Evolutionary conservation across 305 asterid genomes (phyloP).

Genomic region (Solanum hybrid): DNA sequence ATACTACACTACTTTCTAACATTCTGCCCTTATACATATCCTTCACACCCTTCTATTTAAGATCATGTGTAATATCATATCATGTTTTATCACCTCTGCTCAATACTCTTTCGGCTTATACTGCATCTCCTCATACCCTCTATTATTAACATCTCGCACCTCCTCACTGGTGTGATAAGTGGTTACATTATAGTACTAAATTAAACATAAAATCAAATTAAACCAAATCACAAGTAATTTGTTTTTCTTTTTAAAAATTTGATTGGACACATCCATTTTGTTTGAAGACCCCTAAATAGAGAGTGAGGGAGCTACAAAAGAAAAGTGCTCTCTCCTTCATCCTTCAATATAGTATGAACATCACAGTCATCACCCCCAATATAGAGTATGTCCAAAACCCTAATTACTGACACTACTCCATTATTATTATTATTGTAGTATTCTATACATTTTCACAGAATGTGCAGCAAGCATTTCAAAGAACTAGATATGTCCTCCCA

Average conservation of each 20-base stretch:
- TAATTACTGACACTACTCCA: background rate
- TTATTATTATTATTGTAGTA: background rate
- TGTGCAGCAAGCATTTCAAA: background rate
- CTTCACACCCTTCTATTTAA: background rate
- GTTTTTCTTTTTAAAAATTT: background rate
- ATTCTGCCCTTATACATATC: background rate
- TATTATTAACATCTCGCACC: background rate
- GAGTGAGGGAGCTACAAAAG: background rate
- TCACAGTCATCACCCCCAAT: background rate
- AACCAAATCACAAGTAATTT: background rate
- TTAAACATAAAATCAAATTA: too few relatives aligned
- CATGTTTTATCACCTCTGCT: too few relatives aligned
- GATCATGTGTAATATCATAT: too few relatives aligned
- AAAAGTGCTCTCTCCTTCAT: background rate
- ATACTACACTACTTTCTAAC: background rate
- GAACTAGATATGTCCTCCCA: conserved; percentile 10
- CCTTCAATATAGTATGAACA: background rate
- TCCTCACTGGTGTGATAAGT: background rate
- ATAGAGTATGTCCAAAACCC: background rate
- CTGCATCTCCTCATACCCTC: background rate
- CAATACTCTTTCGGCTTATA: background rate
- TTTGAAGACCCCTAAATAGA: background rate
- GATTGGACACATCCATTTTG: too few relatives aligned
- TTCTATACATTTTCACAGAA: background rate
- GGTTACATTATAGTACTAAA: background rate